Conservation (phyloP, 805 yeast species). For the Yarrowia yakushimensis region DNA sequence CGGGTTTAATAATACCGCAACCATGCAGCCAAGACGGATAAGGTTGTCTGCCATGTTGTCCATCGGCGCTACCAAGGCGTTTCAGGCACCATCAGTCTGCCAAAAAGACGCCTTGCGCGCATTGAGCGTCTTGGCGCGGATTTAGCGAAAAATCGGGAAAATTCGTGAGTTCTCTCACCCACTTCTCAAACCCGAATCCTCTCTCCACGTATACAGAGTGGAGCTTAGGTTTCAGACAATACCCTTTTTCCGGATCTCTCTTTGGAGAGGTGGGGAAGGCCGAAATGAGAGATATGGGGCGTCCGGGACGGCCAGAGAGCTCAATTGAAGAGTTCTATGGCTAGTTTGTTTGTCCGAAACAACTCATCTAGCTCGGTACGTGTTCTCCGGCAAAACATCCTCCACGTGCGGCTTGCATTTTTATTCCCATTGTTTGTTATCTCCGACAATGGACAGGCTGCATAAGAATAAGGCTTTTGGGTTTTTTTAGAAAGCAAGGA, state of each 20-base stretch:
- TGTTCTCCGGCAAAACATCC: background rate
- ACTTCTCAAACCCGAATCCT: too few species aligned
- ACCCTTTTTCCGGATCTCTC: too few species aligned
- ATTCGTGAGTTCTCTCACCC: too few species aligned
- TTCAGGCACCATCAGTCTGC: background rate
- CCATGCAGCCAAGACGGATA: conserved; percentile 12
- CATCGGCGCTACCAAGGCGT: background rate
- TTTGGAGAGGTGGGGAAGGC: too few species aligned
- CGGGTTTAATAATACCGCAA: conserved; percentile 2
- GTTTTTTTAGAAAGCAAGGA: background rate
- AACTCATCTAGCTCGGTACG: too few species aligned
- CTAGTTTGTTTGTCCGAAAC: too few species aligned
- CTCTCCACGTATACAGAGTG: too few species aligned
- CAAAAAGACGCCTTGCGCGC: background rate
- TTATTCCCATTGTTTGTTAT: background rate
- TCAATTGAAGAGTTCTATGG: background rate
- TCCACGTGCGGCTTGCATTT: background rate
- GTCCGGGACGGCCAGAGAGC: too few species aligned
- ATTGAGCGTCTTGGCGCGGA: too few species aligned
- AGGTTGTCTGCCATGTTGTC: background rate
- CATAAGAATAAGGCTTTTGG: conserved; percentile 5
- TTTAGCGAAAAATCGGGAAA: too few species aligned
- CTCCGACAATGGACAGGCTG: conserved; percentile 3
- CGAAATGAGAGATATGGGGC: too few species aligned
- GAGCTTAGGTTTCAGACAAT: too few species aligned